These are phyloP conservation scores for Fraxinus floribunda DNA, from an alignment of 305 asterid genomes.

Conservation along the genomic window DNA sequence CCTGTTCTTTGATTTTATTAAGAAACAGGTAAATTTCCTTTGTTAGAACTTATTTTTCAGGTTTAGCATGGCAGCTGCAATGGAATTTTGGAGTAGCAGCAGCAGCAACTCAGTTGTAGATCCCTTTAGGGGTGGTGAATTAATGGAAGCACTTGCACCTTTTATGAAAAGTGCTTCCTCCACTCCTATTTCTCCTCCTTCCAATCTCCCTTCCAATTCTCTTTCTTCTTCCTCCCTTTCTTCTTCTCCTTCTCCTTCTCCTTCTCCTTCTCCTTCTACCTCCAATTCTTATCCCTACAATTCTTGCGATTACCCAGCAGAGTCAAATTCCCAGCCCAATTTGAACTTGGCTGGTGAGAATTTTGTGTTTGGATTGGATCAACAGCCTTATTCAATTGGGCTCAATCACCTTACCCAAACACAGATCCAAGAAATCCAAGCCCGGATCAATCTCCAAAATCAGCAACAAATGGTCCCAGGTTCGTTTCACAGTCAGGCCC, in stretches of 20 bases:
- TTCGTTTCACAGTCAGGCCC: conserved; percentile 13
- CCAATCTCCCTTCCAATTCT: conserved; percentile 18
- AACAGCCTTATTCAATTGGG: conserved; percentile 30
- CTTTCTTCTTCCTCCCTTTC: conserved; percentile 10
- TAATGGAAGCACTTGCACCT: conserved; percentile 84
- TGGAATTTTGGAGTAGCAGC: conserved; percentile 59
- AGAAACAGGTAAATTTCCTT: conserved; percentile 45
- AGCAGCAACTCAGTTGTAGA: conserved; percentile 29
- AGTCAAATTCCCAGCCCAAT: conserved; percentile 13
- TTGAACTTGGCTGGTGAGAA: conserved; percentile 4
- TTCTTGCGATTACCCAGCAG: conserved; percentile 24
- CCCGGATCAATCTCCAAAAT: conserved; percentile 35
- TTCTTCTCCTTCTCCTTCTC: not conserved
- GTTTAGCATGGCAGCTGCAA: conserved; percentile 47
- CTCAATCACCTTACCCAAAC: conserved; percentile 36
- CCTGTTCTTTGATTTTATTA: conserved; percentile 57
- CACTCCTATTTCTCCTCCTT: conserved; percentile 36
- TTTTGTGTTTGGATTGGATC: conserved; percentile 30
- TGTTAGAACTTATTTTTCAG: not conserved
- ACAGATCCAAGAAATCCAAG: conserved; percentile 47
- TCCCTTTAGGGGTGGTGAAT: conserved; percentile 53
- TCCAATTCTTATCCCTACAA: conserved; percentile 29
- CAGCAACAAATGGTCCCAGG: conserved; percentile 24
- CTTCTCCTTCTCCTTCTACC: conserved; percentile 16
- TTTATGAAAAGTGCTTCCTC: conserved; percentile 72